Conservation (phyloP, 352 stramenopile genomes). For the Phytophthora gonapodyides region DNA sequence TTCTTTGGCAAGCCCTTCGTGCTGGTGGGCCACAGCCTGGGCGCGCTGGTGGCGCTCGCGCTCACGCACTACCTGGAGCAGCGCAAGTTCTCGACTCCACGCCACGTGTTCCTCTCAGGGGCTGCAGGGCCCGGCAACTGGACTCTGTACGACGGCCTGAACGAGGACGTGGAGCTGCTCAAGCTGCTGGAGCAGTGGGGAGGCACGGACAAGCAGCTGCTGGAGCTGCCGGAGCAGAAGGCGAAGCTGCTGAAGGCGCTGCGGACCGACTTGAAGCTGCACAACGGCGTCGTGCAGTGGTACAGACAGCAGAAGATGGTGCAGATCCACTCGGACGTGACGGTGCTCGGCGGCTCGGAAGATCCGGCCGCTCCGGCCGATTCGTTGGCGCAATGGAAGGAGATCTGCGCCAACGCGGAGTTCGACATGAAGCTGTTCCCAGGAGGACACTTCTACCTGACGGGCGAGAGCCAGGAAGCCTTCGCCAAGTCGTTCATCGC, state of each 20-base stretch:
- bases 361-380: slow-evolving; percentile 45
- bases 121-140: slow-evolving; percentile 40
- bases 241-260: slow-evolving; percentile 41
- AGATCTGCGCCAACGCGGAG: slow-evolving; percentile 30
- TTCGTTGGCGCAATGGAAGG: slow-evolving; percentile 46
- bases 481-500: slow-evolving; percentile 45
- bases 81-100: slow-evolving; percentile 52
- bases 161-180: slow-evolving; percentile 45
- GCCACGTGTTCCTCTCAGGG: slow-evolving; percentile 67
- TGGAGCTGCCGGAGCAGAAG: slow-evolving; percentile 49
- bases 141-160: slow-evolving; percentile 43
- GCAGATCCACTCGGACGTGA: slow-evolving; percentile 41
- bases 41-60: slow-evolving; percentile 60
- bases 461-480: slow-evolving; percentile 34
- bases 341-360: slow-evolving; percentile 56
- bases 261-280: slow-evolving; percentile 52
- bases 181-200: slow-evolving; percentile 58
- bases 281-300: slow-evolving; percentile 57
- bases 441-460: slow-evolving; percentile 72
- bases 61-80: slow-evolving; percentile 52
- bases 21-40: slow-evolving; percentile 69
- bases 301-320: slow-evolving; percentile 30
- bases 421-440: slow-evolving; percentile 54
- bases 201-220: slow-evolving; percentile 59
- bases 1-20: slow-evolving; percentile 84